phyloP scores from a whole-genome alignment of 2,329 filamentous ascomycete species.

The Zelopaecilomyces penicillatus region DNA sequence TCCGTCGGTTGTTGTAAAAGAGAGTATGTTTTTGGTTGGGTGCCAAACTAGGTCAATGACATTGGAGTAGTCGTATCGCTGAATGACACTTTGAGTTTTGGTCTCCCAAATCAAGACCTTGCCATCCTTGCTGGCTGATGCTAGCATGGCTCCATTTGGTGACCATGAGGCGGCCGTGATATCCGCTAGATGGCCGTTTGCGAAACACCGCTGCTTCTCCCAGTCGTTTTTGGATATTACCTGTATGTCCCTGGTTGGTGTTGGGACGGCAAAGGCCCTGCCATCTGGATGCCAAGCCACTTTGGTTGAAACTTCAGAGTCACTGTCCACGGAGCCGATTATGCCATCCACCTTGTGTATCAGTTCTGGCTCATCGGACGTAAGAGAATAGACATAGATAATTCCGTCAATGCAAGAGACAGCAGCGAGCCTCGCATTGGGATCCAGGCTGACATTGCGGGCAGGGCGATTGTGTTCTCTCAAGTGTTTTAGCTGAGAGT shows the following conservation, averaged over 20 bases:
- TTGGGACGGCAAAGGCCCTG: conserved; percentile 78
- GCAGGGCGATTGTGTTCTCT: conserved; percentile 77
- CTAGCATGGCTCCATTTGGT: conserved; percentile 83
- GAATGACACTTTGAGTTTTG: conserved; percentile 73
- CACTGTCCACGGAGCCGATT: conserved; percentile 69
- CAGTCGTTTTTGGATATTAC: conserved; percentile 84
- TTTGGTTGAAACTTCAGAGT: conserved; percentile 62
- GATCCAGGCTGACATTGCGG: conserved; percentile 88
- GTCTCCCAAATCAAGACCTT: conserved; percentile 81
- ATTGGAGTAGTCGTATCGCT: conserved; percentile 70
- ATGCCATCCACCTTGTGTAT: conserved; percentile 79
- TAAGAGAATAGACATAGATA: conserved; percentile 82
- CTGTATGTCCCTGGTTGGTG: conserved; percentile 73
- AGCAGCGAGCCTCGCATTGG: conserved; percentile 64
- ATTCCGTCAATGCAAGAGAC: conserved; percentile 84
- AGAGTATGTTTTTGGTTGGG: conserved; percentile 76
- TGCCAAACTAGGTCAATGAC: conserved; percentile 89
- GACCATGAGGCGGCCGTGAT: conserved; percentile 89
- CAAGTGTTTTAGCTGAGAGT: conserved; percentile 65
- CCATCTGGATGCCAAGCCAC: conserved; percentile 92
- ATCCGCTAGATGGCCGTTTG: conserved; percentile 70
- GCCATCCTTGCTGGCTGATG: conserved; percentile 57
- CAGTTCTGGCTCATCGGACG: conserved; percentile 68
- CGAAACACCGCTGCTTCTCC: conserved; percentile 75
- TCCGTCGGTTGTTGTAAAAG: conserved; percentile 87